Conservation (phyloP, 148 eudicot genomes). For the Arbutus unedo region DNA sequence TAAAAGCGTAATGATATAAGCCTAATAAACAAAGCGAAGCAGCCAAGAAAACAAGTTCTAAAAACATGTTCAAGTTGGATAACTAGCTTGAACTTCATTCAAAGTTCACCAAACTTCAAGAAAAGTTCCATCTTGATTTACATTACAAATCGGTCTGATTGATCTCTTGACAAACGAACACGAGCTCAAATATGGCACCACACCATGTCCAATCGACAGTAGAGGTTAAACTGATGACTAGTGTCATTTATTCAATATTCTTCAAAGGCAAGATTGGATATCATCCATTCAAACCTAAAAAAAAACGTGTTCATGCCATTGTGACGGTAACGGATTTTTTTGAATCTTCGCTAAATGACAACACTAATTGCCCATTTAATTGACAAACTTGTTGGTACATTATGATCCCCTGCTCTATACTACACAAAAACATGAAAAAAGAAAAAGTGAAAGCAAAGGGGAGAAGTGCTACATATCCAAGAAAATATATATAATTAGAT, state of each 20-base stretch:
- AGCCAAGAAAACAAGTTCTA: too few relatives aligned
- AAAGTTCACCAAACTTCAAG: too few relatives aligned
- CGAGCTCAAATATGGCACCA: neutral
- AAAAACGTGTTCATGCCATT: neutral
- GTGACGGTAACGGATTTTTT: neutral
- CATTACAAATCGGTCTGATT: too few relatives aligned
- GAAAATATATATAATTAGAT: neutral
- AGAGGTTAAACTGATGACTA: neutral
- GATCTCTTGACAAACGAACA: too few relatives aligned
- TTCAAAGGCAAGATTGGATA: neutral
- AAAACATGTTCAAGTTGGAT: too few relatives aligned
- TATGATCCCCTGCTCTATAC: slow-evolving; percentile 3
- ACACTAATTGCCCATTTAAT: slow-evolving; percentile 15
- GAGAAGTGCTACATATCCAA: neutral
- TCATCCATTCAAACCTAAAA: neutral
- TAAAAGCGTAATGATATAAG: too few relatives aligned
- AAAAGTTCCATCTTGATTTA: too few relatives aligned
- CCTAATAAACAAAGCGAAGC: too few relatives aligned
- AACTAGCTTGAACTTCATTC: too few relatives aligned
- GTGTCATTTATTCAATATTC: neutral
- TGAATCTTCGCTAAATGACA: neutral
- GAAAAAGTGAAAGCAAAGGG: neutral
- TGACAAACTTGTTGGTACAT: slow-evolving; percentile 15
- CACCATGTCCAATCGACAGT: neutral
- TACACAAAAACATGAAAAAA: neutral